Evolutionary conservation across 2,329 filamentous ascomycete species (phyloP), one percentile per base, ranked within the genome.

Genomic region (Aschersonia sp.): DNA sequence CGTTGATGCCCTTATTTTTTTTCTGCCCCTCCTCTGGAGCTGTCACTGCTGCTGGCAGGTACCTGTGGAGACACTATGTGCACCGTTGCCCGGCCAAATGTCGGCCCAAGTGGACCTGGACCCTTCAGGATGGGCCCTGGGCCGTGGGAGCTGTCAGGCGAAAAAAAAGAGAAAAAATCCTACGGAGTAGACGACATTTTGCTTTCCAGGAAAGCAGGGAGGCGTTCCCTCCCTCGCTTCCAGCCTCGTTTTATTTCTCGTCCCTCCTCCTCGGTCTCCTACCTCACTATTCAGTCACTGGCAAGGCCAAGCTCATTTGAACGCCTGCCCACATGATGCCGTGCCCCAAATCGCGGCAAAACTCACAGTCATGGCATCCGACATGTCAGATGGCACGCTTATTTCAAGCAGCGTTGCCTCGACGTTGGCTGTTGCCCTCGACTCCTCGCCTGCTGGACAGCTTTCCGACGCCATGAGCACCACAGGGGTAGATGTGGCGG

Each of bases 301-400:
- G 22, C 22, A 22, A 22, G 22, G 22, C 22, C 22, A 22, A 22
- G 22, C 22, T 22, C 22, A 22, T 22, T 22, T 22, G 49, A 54
- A 52, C 51, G 51, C 55, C 49, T 50, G 51, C 50, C 47, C 58
- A 48, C 62, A 67, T 58, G 52, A 67, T 67, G 65, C 63, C 62
- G 58, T 56, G 55, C 56, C 50, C 56, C 45, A 51, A 53, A 56
- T 55, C 53, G 55, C 51, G 57, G 53, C 55, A 59, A 48, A 52
- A 58, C 51, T 53, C 55, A 53, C 59, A 59, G 59, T 55, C 62
- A 68, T 67, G 66, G 63, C 64, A 59, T 66, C 64, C 58, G 64
- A 65, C 55, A 46, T 64, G 56, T 65, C 64, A 57, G 64, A 56
- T 57, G 64, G 59, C 56, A 57, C 59, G 46, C 56, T 58, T 43